phyloP scores from a whole-genome alignment of 164 flowering plant species.

The Tetracentron sinense region DNA sequence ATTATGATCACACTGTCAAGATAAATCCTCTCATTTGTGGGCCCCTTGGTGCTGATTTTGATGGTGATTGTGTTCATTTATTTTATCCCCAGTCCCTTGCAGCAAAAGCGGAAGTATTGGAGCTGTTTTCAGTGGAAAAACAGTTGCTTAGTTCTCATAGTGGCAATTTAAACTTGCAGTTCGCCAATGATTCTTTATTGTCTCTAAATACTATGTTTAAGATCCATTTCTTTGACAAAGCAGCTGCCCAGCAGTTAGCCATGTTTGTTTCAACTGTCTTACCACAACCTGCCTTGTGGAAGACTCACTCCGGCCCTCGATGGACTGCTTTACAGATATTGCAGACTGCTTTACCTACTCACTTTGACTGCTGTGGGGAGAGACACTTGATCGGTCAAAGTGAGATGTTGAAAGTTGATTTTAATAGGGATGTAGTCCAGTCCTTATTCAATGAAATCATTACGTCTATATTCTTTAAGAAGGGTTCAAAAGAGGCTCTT shows the following conservation, averaged over 20 bases:
- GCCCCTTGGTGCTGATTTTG: conserved; percentile 92
- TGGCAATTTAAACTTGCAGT: conserved; percentile 71
- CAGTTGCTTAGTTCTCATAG: conserved; percentile 89
- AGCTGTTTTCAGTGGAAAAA: conserved; percentile 82
- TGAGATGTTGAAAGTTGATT: conserved; percentile 48
- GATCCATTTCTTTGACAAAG: conserved; percentile 35
- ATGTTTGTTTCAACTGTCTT: conserved; percentile 52
- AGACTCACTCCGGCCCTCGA: conserved; percentile 30
- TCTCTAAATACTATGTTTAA: conserved; percentile 60
- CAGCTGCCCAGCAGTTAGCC: conserved; percentile 57
- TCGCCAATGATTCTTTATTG: conserved; percentile 68
- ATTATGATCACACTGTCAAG: conserved; percentile 79
- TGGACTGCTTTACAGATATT: conserved; percentile 78
- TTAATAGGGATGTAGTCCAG: conserved; percentile 35
- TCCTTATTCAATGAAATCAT: conserved; percentile 53
- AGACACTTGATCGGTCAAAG: conserved; percentile 42
- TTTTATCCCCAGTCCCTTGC: conserved; percentile 88
- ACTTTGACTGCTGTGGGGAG: conserved; percentile 52
- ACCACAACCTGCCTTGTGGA: conserved; percentile 55
- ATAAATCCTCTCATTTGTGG: conserved; percentile 94
- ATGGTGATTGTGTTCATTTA: conserved; percentile 87
- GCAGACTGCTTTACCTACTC: conserved; percentile 53
- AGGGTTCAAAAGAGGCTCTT: conserved; percentile 67
- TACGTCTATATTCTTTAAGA: conserved; percentile 43
- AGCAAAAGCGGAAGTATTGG: conserved; percentile 90